Base-by-base conservation (phyloP, 768 basidiomycete species). In the Tylopilus vinaceipallidus region DNA sequence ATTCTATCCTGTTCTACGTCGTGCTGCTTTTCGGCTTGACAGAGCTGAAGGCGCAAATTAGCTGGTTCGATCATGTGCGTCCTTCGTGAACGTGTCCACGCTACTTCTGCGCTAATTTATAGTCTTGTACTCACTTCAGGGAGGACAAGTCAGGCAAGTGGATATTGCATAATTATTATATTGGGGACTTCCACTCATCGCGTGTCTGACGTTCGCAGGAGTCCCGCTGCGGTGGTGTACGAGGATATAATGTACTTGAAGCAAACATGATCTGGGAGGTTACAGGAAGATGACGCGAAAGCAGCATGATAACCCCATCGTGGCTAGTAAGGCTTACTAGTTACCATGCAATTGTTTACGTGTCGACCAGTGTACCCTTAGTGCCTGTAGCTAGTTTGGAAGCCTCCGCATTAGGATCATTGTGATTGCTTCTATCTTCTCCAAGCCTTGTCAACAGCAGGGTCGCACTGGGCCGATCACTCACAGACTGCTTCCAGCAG, bases 11-110 rank as follows among this genome's bases (percentile, higher is more conserved):
- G 24, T 50, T 55, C n/a, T 53, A 63, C 22, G 59, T 81, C 12
- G 66, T 81, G n/a, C 50, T 82, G 12, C 61, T 75, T 1, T 79
- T 82, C 49, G 80, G 79, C 1, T 56, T 76, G 27, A 81, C 78
- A 11, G 80, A 81, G 45, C 54, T 80, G 45, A 74, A 74, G 59
- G 78, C 79, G 0, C 74, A 78, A 43, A 71, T 81, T n/a, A 66
- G 69, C 9, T 81, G 79, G 77, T 60, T 61, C 6, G 47, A 55
- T 20, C 16, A 71, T 26, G 76, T 77, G 62, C 14, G 71, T 72
- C 50, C 30, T n/a, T 29, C 27, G 2, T 12, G 23, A 4, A 30
- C 12, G 12, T 24, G 10, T 13, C 4, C 10, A 11, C 19, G 3
- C 6, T 8, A 10, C 16, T 20, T n/a, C 26, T 12, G 23, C 14